Base-by-base conservation (phyloP, 129 eudicot species). In the Arctium lappa region DNA sequence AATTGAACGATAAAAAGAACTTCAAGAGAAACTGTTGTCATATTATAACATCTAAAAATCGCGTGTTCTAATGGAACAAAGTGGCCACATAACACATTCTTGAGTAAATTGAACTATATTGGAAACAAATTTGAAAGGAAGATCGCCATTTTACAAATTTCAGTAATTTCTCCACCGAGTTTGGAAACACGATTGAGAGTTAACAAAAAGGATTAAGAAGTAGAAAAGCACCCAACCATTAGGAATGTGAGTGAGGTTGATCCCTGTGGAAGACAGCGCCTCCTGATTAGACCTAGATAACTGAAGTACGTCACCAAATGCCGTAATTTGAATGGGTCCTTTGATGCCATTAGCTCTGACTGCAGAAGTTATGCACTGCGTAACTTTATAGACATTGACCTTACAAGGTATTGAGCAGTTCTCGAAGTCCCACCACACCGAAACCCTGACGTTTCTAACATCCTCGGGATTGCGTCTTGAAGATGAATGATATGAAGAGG, bases 351-450 rank as follows among this genome's bases (percentile, higher is more conserved):
- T 89, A 2, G 83, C 86, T 81, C 99, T 85, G 13, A 91, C 83
- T 2, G 98, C 99, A 72, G 94, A 76, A 1, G 97, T 91, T 71
- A 96, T 92, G 30, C 81, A 79, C 27, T 93, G 97, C 27, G 95
- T 83, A 27, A 93, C 89, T 34, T 53, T 91, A 33, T 63, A 91
- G 12, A 90, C 98, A 75, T 93, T 90, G 0, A 56, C 80, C 16
- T 86, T 90, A 36, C 71, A 31, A 2, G 98, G 97, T 2, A 91
- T 33, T 5, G 82, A 27, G 69, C 99, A 96, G 72, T 96, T 96
- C 85, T 96, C 99, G 31, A 96, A 88, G 79, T 96, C 99, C 99
- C 99, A 96, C 99, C 98, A 96, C 2, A 96, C 99, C 0, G 97
- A 91, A 15, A 96, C 99, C 87, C 92, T 87, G 7, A 96, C 94